These are phyloP conservation scores for Lepidopterella palustris DNA, from an alignment of 495 filamentous ascomycete species.

Conservation along the genomic window DNA sequence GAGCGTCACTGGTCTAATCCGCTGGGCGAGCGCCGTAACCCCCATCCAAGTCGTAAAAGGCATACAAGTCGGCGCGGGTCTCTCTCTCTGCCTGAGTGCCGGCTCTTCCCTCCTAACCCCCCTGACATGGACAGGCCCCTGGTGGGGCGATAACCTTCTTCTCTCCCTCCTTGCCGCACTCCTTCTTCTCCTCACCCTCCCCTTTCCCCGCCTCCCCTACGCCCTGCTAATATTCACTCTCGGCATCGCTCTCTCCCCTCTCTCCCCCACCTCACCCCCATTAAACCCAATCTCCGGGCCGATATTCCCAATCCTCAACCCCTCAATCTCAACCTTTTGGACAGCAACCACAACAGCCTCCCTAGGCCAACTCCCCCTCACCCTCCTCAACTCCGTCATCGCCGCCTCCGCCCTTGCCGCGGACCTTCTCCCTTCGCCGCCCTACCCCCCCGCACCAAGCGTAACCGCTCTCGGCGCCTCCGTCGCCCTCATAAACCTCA, in stretches of 20 bases:
- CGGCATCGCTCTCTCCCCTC: conserved; percentile 38
- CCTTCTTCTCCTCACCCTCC: conserved; percentile 56
- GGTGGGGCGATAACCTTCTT: conserved; percentile 63
- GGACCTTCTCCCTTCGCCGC: conserved; percentile 64
- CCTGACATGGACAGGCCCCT: conserved; percentile 52
- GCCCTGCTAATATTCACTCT: conserved; percentile 64
- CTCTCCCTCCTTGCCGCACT: conserved; percentile 67
- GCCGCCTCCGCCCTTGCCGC: conserved; percentile 69
- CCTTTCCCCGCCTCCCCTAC: conserved; percentile 59
- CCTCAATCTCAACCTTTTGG: conserved; percentile 18
- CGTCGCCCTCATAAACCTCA: conserved; percentile 73
- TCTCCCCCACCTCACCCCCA: conserved; percentile 8
- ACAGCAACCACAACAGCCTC: conserved; percentile 22
- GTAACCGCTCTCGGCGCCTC: conserved; percentile 71
- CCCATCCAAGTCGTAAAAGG: conserved; percentile 86
- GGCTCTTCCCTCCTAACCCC: conserved; percentile 55
- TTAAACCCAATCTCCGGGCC: neutral
- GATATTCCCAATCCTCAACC: conserved; percentile 21
- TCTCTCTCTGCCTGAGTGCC: conserved; percentile 70
- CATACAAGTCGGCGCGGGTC: conserved; percentile 85
- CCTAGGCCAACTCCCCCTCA: conserved; percentile 81
- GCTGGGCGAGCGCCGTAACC: conserved; percentile 61
- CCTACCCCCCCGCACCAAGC: conserved; percentile 47
- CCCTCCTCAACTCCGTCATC: conserved; percentile 83
- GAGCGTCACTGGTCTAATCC: conserved; percentile 66